These are phyloP conservation scores for Penicillium psychrosexuale DNA, from an alignment of 2,329 filamentous ascomycete genomes.

Conservation along the genomic window DNA sequence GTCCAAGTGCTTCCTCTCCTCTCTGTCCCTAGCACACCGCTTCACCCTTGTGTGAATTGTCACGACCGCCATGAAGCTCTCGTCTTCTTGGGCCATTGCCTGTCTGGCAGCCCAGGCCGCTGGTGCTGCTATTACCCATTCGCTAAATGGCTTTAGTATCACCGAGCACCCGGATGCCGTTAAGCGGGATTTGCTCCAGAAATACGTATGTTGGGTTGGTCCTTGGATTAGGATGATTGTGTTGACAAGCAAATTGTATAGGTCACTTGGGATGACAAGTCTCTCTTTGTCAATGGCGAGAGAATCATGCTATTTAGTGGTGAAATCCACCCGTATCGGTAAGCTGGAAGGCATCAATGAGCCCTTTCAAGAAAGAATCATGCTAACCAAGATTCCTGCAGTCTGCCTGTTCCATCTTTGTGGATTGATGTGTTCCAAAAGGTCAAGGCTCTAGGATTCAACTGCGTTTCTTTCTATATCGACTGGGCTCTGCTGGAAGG, in stretches of 20 bases:
- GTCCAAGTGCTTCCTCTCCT: not conserved
- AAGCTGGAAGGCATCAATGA: conserved; percentile 10
- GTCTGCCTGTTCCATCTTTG: conserved; percentile 59
- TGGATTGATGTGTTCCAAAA: conserved; percentile 78
- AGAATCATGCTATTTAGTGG: conserved; percentile 69
- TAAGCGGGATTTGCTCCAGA: conserved; percentile 53
- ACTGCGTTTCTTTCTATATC: conserved; percentile 73
- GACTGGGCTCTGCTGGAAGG: conserved; percentile 78
- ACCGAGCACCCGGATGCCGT: conserved; percentile 35
- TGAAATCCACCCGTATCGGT: conserved; percentile 69
- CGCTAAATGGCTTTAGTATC: conserved; percentile 49
- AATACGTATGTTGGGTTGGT: conserved; percentile 48
- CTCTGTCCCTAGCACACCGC: not conserved
- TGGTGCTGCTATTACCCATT: conserved; percentile 51
- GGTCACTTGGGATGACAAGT: conserved; percentile 70
- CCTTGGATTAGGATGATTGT: not conserved
- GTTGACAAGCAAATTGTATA: conserved; percentile 13
- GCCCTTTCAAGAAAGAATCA: too few relatives aligned
- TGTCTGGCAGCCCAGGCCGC: conserved; percentile 46
- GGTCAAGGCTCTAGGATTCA: conserved; percentile 76
- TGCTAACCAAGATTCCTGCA: conserved; percentile 19
- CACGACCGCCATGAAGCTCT: conserved; percentile 40
- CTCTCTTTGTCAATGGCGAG: conserved; percentile 67
- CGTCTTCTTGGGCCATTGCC: conserved; percentile 30
- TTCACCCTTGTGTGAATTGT: not conserved